Base-by-base conservation (phyloP, 345 rosid genomes). In the Orychophragmus violaceus region DNA sequence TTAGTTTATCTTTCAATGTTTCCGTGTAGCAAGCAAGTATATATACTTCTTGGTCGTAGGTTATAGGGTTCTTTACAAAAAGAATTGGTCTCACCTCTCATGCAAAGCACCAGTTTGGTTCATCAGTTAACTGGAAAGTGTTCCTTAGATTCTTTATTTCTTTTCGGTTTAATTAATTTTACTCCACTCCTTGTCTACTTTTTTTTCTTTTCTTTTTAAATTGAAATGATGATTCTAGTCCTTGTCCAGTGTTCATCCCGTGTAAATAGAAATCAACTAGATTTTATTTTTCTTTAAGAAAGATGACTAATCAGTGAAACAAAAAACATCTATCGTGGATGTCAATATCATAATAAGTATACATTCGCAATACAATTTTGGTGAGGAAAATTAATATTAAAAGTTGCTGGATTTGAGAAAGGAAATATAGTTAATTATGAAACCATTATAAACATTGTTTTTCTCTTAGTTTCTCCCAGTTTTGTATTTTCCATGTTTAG, bases 21-120 rank as follows among this genome's bases (percentile, higher is more conserved):
- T 56, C 76, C 70, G 48, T 19, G 70, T 56, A 46, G 59, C 70
- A 71, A 71, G 59, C 76, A 71, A 71, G 65, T 64, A 64, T 62
- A 57, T 57, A 49, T 50, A 51, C 64, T 59, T 72, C 54, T 49
- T 48, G 67, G 71, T 65, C 65, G 37, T 65, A 72, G 71, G 70
- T 64, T 58, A 71, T 55, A 59, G 65, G 59, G 28, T 65, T 72
- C 71, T 72, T 72, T 72, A 72, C 61, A 30, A 29, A 72, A 72
- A 64, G 70, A 52, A 56, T 46, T 36, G 59, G 66, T 41, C 61
- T 72, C 53, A 30, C 36, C 12, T 66, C 67, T 50, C 71, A 50
- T 66, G 71, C 71, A 66, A 72, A 58, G 49, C 76, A 65, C 30
- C 61, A 51, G 71, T 57, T 72, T 12, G 71, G 45, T 64, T 71